Conservation (phyloP, 106 monocot species). For the Alisma plantagoaquatica region DNA sequence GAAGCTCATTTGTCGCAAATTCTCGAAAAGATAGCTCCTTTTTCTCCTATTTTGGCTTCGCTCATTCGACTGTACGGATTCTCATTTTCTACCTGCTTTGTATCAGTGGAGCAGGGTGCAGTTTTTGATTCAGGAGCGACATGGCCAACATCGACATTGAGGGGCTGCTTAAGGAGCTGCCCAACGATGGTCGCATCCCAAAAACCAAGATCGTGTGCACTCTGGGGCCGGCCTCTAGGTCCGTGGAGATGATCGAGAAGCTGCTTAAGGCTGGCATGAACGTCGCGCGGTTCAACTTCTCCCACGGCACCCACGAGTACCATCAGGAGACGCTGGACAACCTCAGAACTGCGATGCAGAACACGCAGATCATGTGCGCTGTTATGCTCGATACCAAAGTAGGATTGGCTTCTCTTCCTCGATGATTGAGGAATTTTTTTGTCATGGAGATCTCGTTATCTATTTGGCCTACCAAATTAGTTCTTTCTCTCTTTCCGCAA, state of each 20-base stretch:
- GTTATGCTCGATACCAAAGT: conserved; percentile 70
- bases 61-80: too few relatives aligned
- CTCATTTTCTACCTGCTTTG: too few relatives aligned
- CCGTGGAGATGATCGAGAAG: conserved; percentile 64
- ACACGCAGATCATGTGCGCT: conserved; percentile 52
- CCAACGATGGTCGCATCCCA: conserved; percentile 34
- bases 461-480: too few relatives aligned
- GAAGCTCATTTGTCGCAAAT: too few relatives aligned
- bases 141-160: conserved; percentile 58
- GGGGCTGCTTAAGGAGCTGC: conserved; percentile 41
- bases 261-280: conserved; percentile 55
- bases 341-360: conserved; percentile 42
- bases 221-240: conserved; percentile 52
- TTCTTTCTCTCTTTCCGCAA: neutral
- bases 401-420: too few relatives aligned
- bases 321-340: conserved; percentile 58
- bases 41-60: too few relatives aligned
- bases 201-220: conserved; percentile 69
- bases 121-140: too few relatives aligned
- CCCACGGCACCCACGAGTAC: conserved; percentile 49
- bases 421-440: too few relatives aligned
- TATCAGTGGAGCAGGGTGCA: too few relatives aligned
- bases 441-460: too few relatives aligned
- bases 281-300: conserved; percentile 62
- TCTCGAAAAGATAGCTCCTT: too few relatives aligned